Evolutionary conservation across 352 stramenopile genomes (phyloP).

Genomic region (Pilasporangium apinafurcum): DNA sequence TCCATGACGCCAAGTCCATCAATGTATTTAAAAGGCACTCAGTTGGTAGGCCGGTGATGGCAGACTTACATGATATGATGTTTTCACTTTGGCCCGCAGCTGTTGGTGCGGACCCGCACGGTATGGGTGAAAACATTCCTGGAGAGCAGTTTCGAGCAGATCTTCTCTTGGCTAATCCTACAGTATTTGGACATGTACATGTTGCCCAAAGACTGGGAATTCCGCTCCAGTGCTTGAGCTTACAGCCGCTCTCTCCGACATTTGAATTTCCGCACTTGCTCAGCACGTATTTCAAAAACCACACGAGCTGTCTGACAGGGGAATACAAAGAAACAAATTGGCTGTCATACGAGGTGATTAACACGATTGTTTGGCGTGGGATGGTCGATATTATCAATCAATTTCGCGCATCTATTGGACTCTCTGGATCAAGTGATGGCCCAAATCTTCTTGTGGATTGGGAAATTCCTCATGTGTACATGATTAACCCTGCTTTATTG

Average conservation of each 20-base stretch:
- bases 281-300: constrained; percentile 19
- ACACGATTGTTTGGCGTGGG: constrained; percentile 24
- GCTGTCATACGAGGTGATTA: constrained; percentile 32
- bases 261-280: constrained; percentile 37
- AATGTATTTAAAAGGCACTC: constrained; percentile 19
- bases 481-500: constrained; percentile 30
- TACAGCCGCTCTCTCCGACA: constrained; percentile 27
- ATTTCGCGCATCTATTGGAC: constrained; percentile 29
- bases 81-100: constrained; percentile 30
- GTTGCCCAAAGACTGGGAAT: constrained; percentile 37
- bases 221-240: constrained; percentile 31
- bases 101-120: constrained; percentile 17
- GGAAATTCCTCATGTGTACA: constrained; percentile 34
- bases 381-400: constrained; percentile 26
- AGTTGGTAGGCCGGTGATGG: constrained; percentile 10
- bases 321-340: constrained; percentile 27
- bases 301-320: constrained; percentile 4
- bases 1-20: constrained; percentile 19
- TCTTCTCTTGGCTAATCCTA: constrained; percentile 28
- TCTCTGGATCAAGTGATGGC: constrained; percentile 17
- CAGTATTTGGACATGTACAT: constrained; percentile 28
- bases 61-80: constrained; percentile 18
- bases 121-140: constrained; percentile 13
- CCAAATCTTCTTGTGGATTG: constrained; percentile 27
- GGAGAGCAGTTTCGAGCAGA: constrained; percentile 35